phyloP scores from a whole-genome alignment of 2,329 filamentous ascomycete genomes.

The Graphium sp. region DNA sequence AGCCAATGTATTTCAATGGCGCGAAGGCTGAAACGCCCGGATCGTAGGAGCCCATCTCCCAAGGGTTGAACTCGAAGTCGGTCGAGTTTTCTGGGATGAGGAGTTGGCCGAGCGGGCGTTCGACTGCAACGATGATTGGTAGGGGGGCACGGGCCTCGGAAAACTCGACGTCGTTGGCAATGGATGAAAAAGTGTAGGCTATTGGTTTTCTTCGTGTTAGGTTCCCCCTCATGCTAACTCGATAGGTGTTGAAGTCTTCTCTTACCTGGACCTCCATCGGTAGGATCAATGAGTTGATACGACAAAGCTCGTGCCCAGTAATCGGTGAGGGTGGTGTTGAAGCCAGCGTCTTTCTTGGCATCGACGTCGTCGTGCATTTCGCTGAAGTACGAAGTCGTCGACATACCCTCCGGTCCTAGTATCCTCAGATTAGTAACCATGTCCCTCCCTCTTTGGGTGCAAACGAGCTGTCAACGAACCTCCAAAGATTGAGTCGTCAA shows the following conservation, averaged over 20 bases:
- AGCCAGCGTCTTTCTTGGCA: conserved; percentile 46
- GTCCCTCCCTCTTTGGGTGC: conserved; percentile 2
- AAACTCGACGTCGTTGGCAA: conserved; percentile 38
- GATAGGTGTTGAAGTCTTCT: background rate
- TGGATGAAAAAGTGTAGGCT: conserved; percentile 60
- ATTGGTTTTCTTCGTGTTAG: background rate
- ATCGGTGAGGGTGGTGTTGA: conserved; percentile 51
- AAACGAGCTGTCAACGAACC: conserved; percentile 9
- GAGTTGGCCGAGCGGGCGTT: conserved; percentile 41
- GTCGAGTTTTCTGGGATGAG: conserved; percentile 57
- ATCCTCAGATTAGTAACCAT: conserved; percentile 7
- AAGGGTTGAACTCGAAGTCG: conserved; percentile 63
- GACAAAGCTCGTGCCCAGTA: conserved; percentile 65
- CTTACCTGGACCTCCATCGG: conserved; percentile 42
- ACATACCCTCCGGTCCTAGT: conserved; percentile 16
- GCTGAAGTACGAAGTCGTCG: conserved; percentile 35
- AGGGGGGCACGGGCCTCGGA: conserved; percentile 46
- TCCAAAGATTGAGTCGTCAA: conserved; percentile 17
- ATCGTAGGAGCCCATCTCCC: conserved; percentile 64
- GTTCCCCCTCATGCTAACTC: background rate
- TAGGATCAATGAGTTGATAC: conserved; percentile 61
- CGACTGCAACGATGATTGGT: conserved; percentile 57
- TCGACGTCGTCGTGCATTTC: conserved; percentile 40
- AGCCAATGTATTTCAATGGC: conserved; percentile 54
- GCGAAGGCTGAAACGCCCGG: conserved; percentile 56